Evolutionary conservation across 2,329 filamentous ascomycete species (phyloP).

Genomic region (Curvularia spicifera): DNA sequence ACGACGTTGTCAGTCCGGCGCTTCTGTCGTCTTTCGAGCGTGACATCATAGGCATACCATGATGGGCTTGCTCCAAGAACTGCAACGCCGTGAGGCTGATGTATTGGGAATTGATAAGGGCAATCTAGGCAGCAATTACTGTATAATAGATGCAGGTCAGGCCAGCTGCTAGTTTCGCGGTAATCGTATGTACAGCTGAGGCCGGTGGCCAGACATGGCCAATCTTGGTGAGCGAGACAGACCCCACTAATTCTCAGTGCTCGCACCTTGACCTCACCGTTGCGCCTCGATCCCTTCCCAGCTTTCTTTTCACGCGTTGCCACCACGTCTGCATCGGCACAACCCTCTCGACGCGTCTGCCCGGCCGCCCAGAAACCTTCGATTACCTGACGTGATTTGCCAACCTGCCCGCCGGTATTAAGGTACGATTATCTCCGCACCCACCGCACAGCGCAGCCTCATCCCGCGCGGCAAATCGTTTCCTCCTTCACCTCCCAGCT

Average conservation of each 20-base stretch:
- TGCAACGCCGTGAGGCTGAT: not conserved
- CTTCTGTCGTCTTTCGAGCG: slow-evolving; percentile 8
- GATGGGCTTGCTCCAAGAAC: slow-evolving; percentile 22
- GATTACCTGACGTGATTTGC: slow-evolving; percentile 21
- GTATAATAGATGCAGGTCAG: slow-evolving; percentile 5
- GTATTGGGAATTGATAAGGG: not conserved
- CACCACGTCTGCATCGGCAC: slow-evolving; percentile 28
- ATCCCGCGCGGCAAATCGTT: slow-evolving; percentile 21
- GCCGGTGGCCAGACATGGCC: slow-evolving; percentile 26
- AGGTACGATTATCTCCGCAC: slow-evolving; percentile 25
- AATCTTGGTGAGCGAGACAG: slow-evolving; percentile 34
- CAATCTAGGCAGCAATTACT: not conserved
- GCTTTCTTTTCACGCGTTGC: slow-evolving; percentile 29
- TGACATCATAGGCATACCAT: slow-evolving; percentile 45
- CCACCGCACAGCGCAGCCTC: slow-evolving; percentile 27
- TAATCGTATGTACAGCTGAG: slow-evolving; percentile 20
- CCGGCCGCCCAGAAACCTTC: slow-evolving; percentile 14
- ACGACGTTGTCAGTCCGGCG: slow-evolving; percentile 14
- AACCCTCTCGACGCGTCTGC: slow-evolving; percentile 23
- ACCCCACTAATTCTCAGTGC: slow-evolving; percentile 40
- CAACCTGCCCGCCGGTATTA: slow-evolving; percentile 20
- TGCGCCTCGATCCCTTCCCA: slow-evolving; percentile 25
- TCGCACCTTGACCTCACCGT: slow-evolving; percentile 31
- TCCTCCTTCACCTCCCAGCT: slow-evolving; percentile 30
- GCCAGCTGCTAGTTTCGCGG: slow-evolving; percentile 3